phyloP scores from a whole-genome alignment of 2,329 filamentous ascomycete genomes.

The Aspergillus piperis region DNA sequence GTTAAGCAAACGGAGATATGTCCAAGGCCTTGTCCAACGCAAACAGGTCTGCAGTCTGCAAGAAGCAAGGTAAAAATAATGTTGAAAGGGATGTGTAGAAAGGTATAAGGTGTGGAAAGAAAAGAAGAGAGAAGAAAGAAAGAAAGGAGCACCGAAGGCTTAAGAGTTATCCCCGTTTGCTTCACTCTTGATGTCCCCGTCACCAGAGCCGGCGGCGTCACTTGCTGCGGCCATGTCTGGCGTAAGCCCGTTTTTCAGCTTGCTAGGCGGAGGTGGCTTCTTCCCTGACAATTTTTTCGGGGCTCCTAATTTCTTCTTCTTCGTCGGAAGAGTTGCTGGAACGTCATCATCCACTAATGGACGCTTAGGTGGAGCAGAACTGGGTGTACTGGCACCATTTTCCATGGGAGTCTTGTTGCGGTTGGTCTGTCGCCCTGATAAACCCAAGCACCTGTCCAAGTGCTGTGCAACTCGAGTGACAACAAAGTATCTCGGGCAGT shows the following conservation, averaged over 20 bases:
- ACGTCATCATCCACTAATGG: slow-evolving; percentile 45
- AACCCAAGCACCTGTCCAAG: slow-evolving; percentile 61
- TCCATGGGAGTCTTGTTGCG: slow-evolving; percentile 48
- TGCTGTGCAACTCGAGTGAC: slow-evolving; percentile 64
- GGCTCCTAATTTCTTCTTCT: slow-evolving; percentile 52
- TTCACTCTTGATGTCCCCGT: slow-evolving; percentile 39
- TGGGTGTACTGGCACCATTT: slow-evolving; percentile 43
- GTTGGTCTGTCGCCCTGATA: slow-evolving; percentile 55
- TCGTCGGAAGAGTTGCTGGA: slow-evolving; percentile 45
- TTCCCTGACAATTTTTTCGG: slow-evolving; percentile 39
- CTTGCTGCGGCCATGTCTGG: slow-evolving; percentile 35
- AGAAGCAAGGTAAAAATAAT: background rate
- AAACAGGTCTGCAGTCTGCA: slow-evolving; percentile 16
- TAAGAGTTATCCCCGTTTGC: slow-evolving; percentile 32
- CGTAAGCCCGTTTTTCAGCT: slow-evolving; percentile 46
- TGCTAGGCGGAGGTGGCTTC: slow-evolving; percentile 40
- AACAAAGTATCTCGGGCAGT: slow-evolving; percentile 62
- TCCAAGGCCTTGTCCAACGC: slow-evolving; percentile 17
- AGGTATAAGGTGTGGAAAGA: background rate
- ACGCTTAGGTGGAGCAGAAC: slow-evolving; percentile 38
- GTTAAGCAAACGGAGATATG: slow-evolving; percentile 24
- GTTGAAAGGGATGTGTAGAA: background rate
- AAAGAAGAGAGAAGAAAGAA: background rate
- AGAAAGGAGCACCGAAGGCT: slow-evolving; percentile 3
- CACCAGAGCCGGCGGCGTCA: slow-evolving; percentile 25